phyloP scores from a whole-genome alignment of 2,329 filamentous ascomycete species.

The Coniochaeta sp. region DNA sequence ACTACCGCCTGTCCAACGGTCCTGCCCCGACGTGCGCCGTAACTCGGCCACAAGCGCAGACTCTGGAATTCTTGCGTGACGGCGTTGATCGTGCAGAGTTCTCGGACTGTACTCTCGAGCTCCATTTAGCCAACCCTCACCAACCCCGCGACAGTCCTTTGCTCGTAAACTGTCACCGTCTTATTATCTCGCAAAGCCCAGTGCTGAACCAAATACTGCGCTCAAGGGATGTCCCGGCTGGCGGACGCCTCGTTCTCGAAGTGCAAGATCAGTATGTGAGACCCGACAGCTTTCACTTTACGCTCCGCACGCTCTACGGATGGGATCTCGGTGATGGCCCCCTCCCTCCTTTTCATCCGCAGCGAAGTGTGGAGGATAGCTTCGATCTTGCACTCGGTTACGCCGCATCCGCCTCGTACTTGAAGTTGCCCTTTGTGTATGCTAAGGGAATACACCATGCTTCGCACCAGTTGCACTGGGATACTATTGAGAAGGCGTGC shows the following conservation, averaged over 20 bases:
- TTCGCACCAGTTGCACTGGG: conserved; percentile 17
- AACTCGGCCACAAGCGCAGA: conserved; percentile 9
- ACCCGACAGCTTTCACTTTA: conserved; percentile 48
- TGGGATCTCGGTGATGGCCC: conserved; percentile 31
- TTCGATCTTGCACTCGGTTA: conserved; percentile 16
- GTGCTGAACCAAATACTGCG: conserved; percentile 21
- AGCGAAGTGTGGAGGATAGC: conserved; percentile 12
- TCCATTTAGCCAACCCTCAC: conserved; percentile 25
- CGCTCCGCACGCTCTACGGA: conserved; percentile 51
- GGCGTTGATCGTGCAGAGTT: conserved; percentile 14
- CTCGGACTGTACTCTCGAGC: conserved; percentile 39
- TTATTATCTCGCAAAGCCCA: conserved; percentile 48
- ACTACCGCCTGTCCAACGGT: background rate
- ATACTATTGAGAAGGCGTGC: conserved; percentile 17
- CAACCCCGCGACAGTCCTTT: conserved; percentile 22
- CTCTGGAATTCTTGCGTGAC: conserved; percentile 10
- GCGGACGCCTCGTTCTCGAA: conserved; percentile 36
- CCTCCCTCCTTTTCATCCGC: conserved; percentile 16
- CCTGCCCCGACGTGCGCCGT: background rate
- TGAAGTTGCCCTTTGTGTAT: conserved; percentile 11
- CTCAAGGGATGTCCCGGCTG: conserved; percentile 18
- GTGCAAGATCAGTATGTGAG: conserved; percentile 45
- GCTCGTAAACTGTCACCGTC: conserved; percentile 44
- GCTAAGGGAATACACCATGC: conserved; percentile 12
- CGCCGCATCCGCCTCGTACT: conserved; percentile 11